Conservation (phyloP, 805 yeast genomes). For the Kuraishia floccosa region DNA sequence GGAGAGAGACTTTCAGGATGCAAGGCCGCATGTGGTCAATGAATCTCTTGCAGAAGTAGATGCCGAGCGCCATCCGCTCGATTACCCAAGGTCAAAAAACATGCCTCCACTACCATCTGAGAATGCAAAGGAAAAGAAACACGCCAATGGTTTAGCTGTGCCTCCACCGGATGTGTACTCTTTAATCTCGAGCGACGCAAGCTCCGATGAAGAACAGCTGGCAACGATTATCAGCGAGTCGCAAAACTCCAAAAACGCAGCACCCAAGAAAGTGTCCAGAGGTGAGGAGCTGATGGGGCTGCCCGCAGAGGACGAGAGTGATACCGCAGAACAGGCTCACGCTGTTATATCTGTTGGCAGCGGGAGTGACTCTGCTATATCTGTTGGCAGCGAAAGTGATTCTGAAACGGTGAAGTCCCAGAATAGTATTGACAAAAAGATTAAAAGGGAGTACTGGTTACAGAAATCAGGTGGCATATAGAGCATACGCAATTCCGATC, state of each 20-base stretch:
- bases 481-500: too few species aligned
- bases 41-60: slow-evolving; percentile 33
- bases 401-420: slow-evolving; percentile 1
- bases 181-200: slow-evolving; percentile 8
- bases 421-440: slow-evolving; percentile 7
- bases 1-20: slow-evolving; percentile 69
- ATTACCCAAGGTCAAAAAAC: slow-evolving; percentile 3
- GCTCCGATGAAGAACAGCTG: slow-evolving; percentile 9
- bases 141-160: too few species aligned
- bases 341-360: not conserved
- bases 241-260: slow-evolving; percentile 1
- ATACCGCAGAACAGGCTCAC: not conserved
- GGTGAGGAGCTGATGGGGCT: slow-evolving; percentile 15
- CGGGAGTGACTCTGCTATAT: not conserved
- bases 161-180: slow-evolving; percentile 28
- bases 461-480: slow-evolving; percentile 21
- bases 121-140: slow-evolving; percentile 24
- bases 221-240: slow-evolving; percentile 4
- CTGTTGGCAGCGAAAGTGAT: not conserved
- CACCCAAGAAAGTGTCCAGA: slow-evolving; percentile 4
- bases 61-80: slow-evolving; percentile 11
- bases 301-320: slow-evolving; percentile 8
- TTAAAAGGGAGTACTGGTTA: slow-evolving; percentile 24
- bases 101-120: slow-evolving; percentile 22
- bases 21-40: slow-evolving; percentile 49